Evolutionary conservation across 163 green algal species (phyloP), one percentile per base, ranked within the genome.

Genomic region (Prototheca wickerhamii): DNA sequence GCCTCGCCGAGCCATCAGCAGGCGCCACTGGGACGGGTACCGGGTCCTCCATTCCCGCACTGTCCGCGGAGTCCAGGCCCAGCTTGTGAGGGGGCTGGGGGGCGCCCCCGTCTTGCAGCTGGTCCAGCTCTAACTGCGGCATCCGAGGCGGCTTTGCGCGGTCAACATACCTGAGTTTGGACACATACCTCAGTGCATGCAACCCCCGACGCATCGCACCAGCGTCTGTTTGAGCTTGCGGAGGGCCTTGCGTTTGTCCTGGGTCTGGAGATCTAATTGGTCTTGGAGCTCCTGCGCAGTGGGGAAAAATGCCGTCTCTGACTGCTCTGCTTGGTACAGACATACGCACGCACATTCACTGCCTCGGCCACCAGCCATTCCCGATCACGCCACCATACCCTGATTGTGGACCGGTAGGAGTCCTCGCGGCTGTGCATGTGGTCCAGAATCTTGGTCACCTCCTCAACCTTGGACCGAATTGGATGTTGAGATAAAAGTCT

Each of bases 341-440:
- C 12, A 49, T 15, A 23, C 12, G 40, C 40, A 49, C 15, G 40
- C 40, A 23, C 40, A 10, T 23, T 23, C 40, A 10, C 40, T 15
- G 40, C 15, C 40, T 15, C 10, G 10, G 12, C 40, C 40, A 49
- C 10, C 10, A 10, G 10, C 40, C 12, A 49, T 49, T 23, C 40
- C 40, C 40, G 40, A 10, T 49, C 40, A 49, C 40, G 10, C 37
- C 37, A 21, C 10, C 37, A 37, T 18, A 59, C 52, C 52, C 25
- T 34, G 35, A 71, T 71, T 28, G 65, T 59, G 17, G 42, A 60
- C n/a, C 66, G 33, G 32, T 68, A 73, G 4, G 61, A 26, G 37
- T 73, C 66, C 28, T 73, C 66, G 25, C 59, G 50, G 28, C 31
- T 33, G 60, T 73, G 59, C 58, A 73, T 51, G 58, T 73, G 66